phyloP scores from a whole-genome alignment of 169 alveolate species.

The Theileria annulata region DNA sequence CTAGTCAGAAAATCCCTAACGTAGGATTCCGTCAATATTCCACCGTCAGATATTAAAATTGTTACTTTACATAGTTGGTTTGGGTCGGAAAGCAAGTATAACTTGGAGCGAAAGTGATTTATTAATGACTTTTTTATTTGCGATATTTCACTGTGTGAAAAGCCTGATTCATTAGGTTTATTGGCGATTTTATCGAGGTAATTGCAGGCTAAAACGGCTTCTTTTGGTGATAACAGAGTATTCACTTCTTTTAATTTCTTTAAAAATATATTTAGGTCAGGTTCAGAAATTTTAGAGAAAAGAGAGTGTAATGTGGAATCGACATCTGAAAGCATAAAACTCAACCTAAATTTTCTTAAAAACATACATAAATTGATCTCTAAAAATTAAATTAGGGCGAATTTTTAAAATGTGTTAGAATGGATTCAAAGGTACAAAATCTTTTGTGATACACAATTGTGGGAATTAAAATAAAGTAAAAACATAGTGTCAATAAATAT shows the following conservation, averaged over 20 bases:
- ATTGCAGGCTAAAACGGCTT: constrained; percentile 31
- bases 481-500: background rate
- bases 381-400: background rate
- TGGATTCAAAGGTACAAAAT: background rate
- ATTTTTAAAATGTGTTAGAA: constrained; percentile 1
- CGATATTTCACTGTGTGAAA: background rate
- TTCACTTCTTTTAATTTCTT: constrained; percentile 7
- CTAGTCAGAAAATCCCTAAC: constrained; percentile 42
- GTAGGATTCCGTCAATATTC: constrained; percentile 15
- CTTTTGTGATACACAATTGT: background rate
- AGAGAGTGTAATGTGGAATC: constrained; percentile 7
- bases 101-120: constrained; percentile 38
- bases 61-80: constrained; percentile 34
- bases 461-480: constrained; percentile 1
- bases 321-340: background rate
- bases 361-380: background rate
- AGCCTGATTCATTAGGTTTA: background rate
- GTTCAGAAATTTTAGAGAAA: background rate
- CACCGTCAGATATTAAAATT: background rate
- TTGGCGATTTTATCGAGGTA: background rate
- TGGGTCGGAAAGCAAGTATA: constrained; percentile 52
- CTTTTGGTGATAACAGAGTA: constrained; percentile 32
- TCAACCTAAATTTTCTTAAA: background rate
- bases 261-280: background rate
- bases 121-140: constrained; percentile 2